Conservation (phyloP, 768 basidiomycete genomes). For the Suillus placidus region DNA sequence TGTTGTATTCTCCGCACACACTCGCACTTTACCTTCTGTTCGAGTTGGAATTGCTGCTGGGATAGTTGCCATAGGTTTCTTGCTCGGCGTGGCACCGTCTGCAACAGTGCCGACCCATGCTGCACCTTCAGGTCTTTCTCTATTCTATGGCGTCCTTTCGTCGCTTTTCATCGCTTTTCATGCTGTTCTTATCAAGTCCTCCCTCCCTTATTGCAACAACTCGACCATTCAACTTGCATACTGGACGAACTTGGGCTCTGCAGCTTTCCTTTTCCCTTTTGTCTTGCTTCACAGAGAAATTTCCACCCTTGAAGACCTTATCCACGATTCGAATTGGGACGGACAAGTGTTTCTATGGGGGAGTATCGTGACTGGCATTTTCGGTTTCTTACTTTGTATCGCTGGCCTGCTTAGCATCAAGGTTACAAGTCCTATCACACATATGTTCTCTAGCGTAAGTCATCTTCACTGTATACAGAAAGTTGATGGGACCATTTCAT, state of each 20-base stretch:
- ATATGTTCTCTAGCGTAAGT: conserved; percentile 82
- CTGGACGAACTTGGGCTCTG: conserved; percentile 78
- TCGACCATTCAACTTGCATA: conserved; percentile 75
- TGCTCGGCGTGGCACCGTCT: conserved; percentile 71
- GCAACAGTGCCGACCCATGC: conserved; percentile 42
- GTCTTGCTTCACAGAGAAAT: conserved; percentile 61
- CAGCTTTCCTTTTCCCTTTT: conserved; percentile 63
- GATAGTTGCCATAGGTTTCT: conserved; percentile 74
- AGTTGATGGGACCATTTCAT: conserved; percentile 13
- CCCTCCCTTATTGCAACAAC: conserved; percentile 67
- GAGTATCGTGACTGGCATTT: conserved; percentile 68
- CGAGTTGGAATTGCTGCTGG: conserved; percentile 61
- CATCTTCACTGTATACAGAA: conserved; percentile 9
- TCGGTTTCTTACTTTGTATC: conserved; percentile 80
- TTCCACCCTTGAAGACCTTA: conserved; percentile 41
- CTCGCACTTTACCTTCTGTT: conserved; percentile 52
- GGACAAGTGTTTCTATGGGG: conserved; percentile 63
- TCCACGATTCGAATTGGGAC: conserved; percentile 48
- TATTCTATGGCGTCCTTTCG: conserved; percentile 71
- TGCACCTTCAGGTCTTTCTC: conserved; percentile 56
- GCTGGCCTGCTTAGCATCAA: conserved; percentile 82
- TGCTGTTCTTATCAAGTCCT: conserved; percentile 73
- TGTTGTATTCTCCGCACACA: conserved; percentile 63
- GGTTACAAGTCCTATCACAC: conserved; percentile 80
- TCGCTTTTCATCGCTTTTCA: conserved; percentile 78